phyloP scores from a whole-genome alignment of 2,329 filamentous ascomycete genomes.

The Chaetomiaceae sp. region DNA sequence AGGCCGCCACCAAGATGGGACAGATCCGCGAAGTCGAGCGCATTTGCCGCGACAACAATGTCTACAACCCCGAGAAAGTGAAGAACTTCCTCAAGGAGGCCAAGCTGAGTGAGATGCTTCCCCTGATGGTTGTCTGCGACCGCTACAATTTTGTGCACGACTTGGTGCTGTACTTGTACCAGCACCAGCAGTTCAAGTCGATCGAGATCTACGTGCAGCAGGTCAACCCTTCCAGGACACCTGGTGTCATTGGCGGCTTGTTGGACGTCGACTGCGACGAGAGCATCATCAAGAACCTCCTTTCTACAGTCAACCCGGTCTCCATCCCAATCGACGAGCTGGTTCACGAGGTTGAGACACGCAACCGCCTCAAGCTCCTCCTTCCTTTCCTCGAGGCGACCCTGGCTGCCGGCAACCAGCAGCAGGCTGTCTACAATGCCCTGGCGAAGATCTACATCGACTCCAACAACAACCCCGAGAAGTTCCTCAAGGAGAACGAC shows the following conservation, averaged over 20 bases:
- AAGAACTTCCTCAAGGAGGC: constrained; percentile 99
- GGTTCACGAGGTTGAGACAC: constrained; percentile 88
- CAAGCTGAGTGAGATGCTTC: constrained; percentile 83
- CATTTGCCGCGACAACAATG: constrained; percentile 89
- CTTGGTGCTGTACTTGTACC: constrained; percentile 91
- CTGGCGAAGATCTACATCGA: constrained; percentile 99
- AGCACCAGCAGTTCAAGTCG: constrained; percentile 98
- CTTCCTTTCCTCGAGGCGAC: constrained; percentile 94
- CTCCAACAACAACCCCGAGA: constrained; percentile 95
- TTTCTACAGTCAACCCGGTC: constrained; percentile 76
- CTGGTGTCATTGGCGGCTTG: constrained; percentile 86
- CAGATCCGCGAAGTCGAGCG: constrained; percentile 96
- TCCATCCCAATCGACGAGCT: constrained; percentile 92
- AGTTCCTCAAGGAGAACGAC: constrained; percentile 96
- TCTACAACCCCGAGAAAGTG: constrained; percentile 89
- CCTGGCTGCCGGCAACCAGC: constrained; percentile 82
- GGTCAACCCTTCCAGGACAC: constrained; percentile 87
- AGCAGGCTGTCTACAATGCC: constrained; percentile 95
- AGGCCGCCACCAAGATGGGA: constrained; percentile 88
- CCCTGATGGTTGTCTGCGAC: constrained; percentile 96
- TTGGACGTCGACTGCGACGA: constrained; percentile 98
- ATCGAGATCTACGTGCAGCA: constrained; percentile 98
- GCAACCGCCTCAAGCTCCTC: constrained; percentile 92
- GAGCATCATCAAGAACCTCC: constrained; percentile 86
- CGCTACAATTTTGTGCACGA: constrained; percentile 99